phyloP scores from a whole-genome alignment of 2,329 filamentous ascomycete genomes.

The Periglandula ipomoeae region DNA sequence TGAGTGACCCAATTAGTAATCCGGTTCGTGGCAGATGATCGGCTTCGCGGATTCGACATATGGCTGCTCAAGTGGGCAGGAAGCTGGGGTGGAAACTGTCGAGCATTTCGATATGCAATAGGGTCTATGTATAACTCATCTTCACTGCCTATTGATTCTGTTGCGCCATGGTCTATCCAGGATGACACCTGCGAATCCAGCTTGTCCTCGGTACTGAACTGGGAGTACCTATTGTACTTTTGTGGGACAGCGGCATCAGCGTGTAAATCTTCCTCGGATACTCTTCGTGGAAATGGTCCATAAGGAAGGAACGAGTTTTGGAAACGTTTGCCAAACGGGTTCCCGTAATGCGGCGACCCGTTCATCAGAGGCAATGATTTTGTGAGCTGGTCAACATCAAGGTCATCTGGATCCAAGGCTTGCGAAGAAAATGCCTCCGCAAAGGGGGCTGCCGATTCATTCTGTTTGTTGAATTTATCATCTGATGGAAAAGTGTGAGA shows the following conservation, averaged over 20 bases:
- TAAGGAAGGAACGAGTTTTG: not conserved
- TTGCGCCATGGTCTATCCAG: slow-evolving; percentile 2
- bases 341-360: not conserved
- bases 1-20: slow-evolving; percentile 26
- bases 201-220: not conserved
- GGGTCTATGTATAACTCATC: slow-evolving; percentile 20
- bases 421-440: not conserved
- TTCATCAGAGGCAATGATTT: not conserved
- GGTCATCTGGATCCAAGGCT: not conserved
- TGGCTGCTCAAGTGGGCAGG: slow-evolving; percentile 17
- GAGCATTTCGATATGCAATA: slow-evolving; percentile 19
- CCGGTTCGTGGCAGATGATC: slow-evolving; percentile 20
- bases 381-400: not conserved
- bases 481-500: slow-evolving; percentile 15
- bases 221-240: not conserved
- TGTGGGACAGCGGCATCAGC: not conserved
- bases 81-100: slow-evolving; percentile 23
- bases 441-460: not conserved
- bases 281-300: not conserved
- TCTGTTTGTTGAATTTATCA: slow-evolving; percentile 5
- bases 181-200: not conserved
- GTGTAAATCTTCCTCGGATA: not conserved
- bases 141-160: slow-evolving; percentile 10
- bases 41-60: slow-evolving; percentile 14
- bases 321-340: not conserved